Percentiles rank a stretch among this genome's conserved stretches.
phyloP scores from a whole-genome alignment of 306 rosid genomes.

The Cyamopsis tetragonoloba region DNA sequence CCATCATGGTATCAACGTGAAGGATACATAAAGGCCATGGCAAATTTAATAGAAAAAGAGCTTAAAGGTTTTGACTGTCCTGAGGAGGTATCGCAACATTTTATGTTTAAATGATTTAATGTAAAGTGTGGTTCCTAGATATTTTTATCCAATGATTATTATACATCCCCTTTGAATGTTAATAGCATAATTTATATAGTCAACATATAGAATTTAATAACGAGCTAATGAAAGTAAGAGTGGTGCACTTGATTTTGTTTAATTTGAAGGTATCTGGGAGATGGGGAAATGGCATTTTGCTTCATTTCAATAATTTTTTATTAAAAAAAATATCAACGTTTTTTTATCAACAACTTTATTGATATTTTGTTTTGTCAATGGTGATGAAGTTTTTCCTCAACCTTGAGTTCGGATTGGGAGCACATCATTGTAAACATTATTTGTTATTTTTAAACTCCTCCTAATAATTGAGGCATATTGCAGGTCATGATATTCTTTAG shows the following conservation, averaged over 20 bases:
- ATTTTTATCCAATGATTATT: constrained; percentile 14
- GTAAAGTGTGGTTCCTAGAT: neutral
- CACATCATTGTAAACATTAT: constrained; percentile 4
- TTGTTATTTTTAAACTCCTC: no score
- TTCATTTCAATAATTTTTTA: neutral
- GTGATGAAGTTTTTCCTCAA: neutral
- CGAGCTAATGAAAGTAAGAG: neutral
- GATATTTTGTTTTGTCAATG: neutral
- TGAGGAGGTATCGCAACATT: constrained; percentile 47
- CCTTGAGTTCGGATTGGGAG: neutral
- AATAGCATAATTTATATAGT: constrained; percentile 5
- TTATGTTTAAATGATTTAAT: neutral
- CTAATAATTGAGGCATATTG: constrained; percentile 22
- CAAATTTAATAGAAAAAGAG: constrained; percentile 87
- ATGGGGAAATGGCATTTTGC: constrained; percentile 2
- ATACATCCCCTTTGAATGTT: constrained; percentile 1
- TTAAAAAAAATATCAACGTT: no score
- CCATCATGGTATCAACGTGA: constrained; percentile 99
- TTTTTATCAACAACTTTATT: neutral
- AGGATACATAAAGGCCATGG: constrained; percentile 95
- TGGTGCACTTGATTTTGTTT: neutral
- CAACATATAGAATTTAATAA: neutral
- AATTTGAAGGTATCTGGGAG: neutral
- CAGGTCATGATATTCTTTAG: constrained; percentile 92
- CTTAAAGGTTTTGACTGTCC: constrained; percentile 54